Conservation (phyloP, 116 monocot genomes). For the Papilionanthe hybrid region DNA sequence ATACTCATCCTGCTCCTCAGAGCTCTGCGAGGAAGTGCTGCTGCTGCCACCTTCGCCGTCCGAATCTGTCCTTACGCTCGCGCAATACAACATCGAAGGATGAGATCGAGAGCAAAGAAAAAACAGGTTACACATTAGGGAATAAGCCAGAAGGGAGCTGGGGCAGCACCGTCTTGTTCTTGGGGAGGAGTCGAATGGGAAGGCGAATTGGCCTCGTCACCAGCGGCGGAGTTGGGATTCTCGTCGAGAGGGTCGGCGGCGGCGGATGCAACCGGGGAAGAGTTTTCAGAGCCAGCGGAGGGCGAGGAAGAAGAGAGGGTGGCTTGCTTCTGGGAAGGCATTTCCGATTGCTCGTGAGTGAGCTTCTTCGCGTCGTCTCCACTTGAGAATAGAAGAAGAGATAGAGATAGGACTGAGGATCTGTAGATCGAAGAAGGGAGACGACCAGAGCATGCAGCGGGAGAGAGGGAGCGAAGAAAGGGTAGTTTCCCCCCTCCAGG, state of each 20-base stretch:
- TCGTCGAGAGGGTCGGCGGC: background rate
- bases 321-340: conserved; percentile 23
- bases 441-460: background rate
- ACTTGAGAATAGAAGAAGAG: background rate
- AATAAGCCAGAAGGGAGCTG: background rate
- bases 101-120: background rate
- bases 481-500: background rate
- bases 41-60: conserved; percentile 14
- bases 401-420: background rate
- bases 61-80: conserved; percentile 7
- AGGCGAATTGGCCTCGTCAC: background rate
- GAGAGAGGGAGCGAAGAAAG: background rate
- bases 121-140: background rate
- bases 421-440: background rate
- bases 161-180: conserved; percentile 5
- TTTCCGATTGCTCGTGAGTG: conserved; percentile 1
- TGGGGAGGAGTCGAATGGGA: background rate
- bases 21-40: conserved; percentile 9
- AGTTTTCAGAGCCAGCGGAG: background rate
- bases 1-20: conserved; percentile 18
- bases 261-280: background rate
- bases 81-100: background rate
- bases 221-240: background rate
- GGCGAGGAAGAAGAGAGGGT: conserved; percentile 4
- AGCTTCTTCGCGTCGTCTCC: background rate